Percentiles rank a stretch among this genome's conserved stretches.
Conservation (phyloP, 2,329 filamentous ascomycete genomes). For the Xylaria digitata region DNA sequence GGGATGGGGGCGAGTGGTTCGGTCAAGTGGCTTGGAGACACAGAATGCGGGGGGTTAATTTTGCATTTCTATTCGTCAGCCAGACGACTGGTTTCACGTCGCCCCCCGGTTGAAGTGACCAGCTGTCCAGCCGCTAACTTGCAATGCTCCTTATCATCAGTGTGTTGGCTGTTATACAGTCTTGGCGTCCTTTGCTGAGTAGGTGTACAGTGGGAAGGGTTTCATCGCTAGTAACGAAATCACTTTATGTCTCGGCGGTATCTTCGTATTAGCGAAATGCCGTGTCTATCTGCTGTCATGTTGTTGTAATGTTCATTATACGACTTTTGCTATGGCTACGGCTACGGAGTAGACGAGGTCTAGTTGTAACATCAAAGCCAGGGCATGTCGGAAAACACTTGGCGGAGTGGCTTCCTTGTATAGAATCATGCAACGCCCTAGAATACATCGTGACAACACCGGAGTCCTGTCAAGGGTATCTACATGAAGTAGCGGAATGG, state of each 20-base stretch:
- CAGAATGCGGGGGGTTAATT: conserved; percentile 32
- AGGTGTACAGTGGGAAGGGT: neutral
- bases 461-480: conserved; percentile 16
- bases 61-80: conserved; percentile 32
- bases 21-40: conserved; percentile 23
- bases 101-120: neutral
- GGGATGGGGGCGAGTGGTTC: neutral
- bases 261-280: neutral
- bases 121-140: neutral
- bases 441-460: neutral
- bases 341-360: neutral
- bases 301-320: neutral
- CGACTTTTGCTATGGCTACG: neutral
- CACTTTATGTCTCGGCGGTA: conserved; percentile 1
- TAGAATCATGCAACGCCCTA: conserved; percentile 9
- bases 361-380: neutral
- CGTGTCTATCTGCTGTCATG: neutral
- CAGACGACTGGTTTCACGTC: conserved; percentile 7
- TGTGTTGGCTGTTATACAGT: conserved; percentile 9
- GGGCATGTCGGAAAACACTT: neutral
- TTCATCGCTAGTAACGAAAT: conserved; percentile 1
- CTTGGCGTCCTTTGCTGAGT: conserved; percentile 2
- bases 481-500: neutral
- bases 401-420: conserved; percentile 22
- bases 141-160: neutral